Base-by-base conservation (phyloP, 2,329 filamentous ascomycete genomes). In the Neofusicoccum sp. region DNA sequence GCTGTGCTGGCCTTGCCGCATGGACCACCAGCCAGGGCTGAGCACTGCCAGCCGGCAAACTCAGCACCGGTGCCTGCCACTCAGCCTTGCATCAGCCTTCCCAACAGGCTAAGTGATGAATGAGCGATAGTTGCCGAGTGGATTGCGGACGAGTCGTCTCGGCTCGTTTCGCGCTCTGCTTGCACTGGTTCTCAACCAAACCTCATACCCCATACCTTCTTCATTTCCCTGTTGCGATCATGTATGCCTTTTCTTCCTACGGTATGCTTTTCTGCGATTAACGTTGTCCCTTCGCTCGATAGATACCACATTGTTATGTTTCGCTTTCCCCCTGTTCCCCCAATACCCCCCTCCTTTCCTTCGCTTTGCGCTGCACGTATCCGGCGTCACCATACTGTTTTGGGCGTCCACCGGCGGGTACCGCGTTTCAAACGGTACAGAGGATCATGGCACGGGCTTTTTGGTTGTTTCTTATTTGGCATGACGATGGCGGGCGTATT, bases 251-350 rank as follows among this genome's bases (percentile, higher is more conserved):
- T 14, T 20, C 28, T 48, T 12, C 8, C n/a, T 56, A 9, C 51
- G 24, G 9, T 26, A 20, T 43, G 14, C 36, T 16, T 41, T 40
- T 20, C 38, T 43, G 28, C 28, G 9, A 11, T 12, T 40, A 20
- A n/a, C 51, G 38, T 43, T 12, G n/a, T 56, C 38, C n/a, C 28
- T 56, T 56, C 51, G 38, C 51, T 43, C 51, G 51, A 56, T 56
- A 56, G 51, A 56, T 56, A 56, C 51, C 51, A 56, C 51, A 56
- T 31, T 56, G 51, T 56, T 56, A 43, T 56, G 40, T n/a, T 31
- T 16, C 40, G 33, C 33, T 28, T 40, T 4, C 16, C 48, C 48
- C 34, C 48, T 8, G 28, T 53, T 12, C 34, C 26, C 36, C 24
- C 34, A 53, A 53, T 53, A 53, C 48, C 48, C 48, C 34, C 20